phyloP scores from a whole-genome alignment of 345 rosid species.

The Reutealis trisperma region DNA sequence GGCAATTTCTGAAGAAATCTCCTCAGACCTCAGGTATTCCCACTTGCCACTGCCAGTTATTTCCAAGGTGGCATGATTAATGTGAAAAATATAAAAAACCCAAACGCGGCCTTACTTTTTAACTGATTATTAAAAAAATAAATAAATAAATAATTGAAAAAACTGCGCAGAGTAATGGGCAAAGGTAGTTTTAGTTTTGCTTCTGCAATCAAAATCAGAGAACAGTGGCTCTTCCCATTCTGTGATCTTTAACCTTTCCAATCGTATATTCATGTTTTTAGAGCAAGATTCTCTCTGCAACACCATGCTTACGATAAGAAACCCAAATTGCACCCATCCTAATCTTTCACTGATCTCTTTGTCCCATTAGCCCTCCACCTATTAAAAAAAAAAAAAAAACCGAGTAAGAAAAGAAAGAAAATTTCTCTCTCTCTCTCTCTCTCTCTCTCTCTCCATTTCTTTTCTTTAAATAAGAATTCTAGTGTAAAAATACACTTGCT shows the following conservation, averaged over 20 bases:
- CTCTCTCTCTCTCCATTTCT: not conserved
- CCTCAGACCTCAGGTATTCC: no score
- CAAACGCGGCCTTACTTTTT: conserved; percentile 5
- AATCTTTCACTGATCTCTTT: conserved; percentile 23
- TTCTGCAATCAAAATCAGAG: not conserved
- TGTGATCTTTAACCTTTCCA: not conserved
- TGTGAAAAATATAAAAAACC: not conserved
- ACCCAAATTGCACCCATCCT: conserved; percentile 1
- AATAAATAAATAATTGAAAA: not conserved
- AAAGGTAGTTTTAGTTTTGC: conserved; percentile 18
- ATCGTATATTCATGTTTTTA: conserved; percentile 5
- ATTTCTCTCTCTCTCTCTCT: not conserved
- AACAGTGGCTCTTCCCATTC: conserved; percentile 2
- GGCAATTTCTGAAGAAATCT: no score
- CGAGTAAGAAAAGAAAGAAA: not conserved
- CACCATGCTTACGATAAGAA: conserved; percentile 30
- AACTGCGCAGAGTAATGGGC: not conserved
- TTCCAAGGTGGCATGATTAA: not conserved
- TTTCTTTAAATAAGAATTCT: conserved; percentile 9
- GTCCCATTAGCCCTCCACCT: conserved; percentile 7
- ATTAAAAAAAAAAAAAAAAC: not conserved
- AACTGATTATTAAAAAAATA: not conserved
- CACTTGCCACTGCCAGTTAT: no score
- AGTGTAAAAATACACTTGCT: not conserved
- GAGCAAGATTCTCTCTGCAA: conserved; percentile 20